Evolutionary conservation across 2,329 filamentous ascomycete genomes (phyloP).

Genomic region (Tricladium varicosporioides): DNA sequence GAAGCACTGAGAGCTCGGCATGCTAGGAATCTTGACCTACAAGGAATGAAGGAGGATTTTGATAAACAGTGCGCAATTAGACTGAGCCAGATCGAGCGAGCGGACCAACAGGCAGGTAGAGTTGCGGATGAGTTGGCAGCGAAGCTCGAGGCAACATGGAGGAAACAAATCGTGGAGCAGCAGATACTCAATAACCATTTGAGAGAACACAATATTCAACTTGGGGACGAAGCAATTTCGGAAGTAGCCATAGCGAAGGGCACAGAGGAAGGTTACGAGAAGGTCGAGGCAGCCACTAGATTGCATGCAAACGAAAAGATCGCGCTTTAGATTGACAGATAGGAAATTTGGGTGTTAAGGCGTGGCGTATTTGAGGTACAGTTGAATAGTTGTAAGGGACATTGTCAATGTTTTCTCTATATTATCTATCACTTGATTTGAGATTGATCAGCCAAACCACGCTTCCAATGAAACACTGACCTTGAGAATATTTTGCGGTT

Average conservation of each 20-base stretch:
- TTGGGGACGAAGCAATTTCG: background rate
- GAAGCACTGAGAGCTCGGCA: background rate
- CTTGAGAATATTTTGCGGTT: too few species aligned
- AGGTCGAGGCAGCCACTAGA: background rate
- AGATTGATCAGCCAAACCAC: too few species aligned
- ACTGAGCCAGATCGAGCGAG: background rate
- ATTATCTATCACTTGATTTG: too few species aligned
- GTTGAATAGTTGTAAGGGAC: too few species aligned
- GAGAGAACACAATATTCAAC: background rate
- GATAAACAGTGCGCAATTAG: background rate
- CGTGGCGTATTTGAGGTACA: too few species aligned
- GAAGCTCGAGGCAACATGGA: constrained; percentile 10
- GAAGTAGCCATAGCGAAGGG: background rate
- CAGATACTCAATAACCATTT: constrained; percentile 9
- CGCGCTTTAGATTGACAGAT: too few species aligned
- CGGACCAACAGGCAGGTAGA: background rate
- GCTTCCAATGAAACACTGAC: too few species aligned
- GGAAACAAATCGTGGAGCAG: constrained; percentile 14
- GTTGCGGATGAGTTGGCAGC: constrained; percentile 2
- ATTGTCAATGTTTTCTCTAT: too few species aligned
- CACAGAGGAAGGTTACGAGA: background rate
- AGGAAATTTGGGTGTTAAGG: too few species aligned
- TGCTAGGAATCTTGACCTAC: too few species aligned
- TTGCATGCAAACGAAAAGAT: too few species aligned
- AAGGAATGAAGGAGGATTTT: too few species aligned